These are phyloP conservation scores for Penicillium salamii DNA, from an alignment of 495 filamentous ascomycete genomes.

Conservation along the genomic window DNA sequence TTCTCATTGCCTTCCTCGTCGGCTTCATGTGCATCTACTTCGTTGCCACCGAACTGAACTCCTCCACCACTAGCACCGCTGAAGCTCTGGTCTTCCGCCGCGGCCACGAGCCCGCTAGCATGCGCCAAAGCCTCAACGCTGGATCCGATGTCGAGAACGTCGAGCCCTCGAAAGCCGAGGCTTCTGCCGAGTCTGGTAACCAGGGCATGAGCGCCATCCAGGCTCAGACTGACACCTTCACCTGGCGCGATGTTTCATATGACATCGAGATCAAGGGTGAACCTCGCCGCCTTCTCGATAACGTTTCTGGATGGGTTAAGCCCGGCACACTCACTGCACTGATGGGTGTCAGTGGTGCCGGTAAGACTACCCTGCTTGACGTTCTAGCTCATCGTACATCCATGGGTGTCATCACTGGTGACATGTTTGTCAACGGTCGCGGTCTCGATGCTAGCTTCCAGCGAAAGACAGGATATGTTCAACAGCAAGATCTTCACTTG, in stretches of 20 bases:
- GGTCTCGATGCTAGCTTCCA: constrained; percentile 72
- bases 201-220: constrained; percentile 38
- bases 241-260: constrained; percentile 72
- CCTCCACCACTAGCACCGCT: constrained; percentile 26
- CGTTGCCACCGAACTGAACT: constrained; percentile 36
- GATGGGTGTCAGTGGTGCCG: constrained; percentile 63
- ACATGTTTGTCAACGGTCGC: constrained; percentile 51
- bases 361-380: constrained; percentile 65
- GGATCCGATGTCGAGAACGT: constrained; percentile 42
- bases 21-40: constrained; percentile 53
- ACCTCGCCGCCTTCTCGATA: constrained; percentile 56
- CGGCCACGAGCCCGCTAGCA: constrained; percentile 20
- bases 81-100: constrained; percentile 37
- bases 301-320: constrained; percentile 65
- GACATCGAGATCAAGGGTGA: constrained; percentile 61
- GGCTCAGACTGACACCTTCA: constrained; percentile 58
- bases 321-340: constrained; percentile 66
- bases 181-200: constrained; percentile 26
- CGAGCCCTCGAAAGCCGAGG: constrained; percentile 10
- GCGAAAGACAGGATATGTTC: constrained; percentile 88
- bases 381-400: constrained; percentile 52
- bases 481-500: constrained; percentile 90
- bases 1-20: constrained; percentile 58
- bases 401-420: constrained; percentile 50
- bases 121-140: constrained; percentile 39